phyloP scores from a whole-genome alignment of 1,139 yeast genomes.

The Geotrichum klebahnii region DNA sequence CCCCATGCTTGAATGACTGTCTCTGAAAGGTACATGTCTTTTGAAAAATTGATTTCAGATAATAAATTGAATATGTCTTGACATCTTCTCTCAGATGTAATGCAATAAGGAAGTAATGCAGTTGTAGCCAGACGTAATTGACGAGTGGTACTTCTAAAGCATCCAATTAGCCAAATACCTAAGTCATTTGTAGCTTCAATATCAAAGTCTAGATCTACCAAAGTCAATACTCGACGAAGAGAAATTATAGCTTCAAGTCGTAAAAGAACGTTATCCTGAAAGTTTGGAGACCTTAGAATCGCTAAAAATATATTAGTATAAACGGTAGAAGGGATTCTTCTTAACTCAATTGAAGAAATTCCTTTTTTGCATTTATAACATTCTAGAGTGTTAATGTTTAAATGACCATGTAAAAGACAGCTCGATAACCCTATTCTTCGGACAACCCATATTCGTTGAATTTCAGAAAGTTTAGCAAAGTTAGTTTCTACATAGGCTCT shows the following conservation, averaged over 20 bases:
- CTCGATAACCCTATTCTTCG: constrained; percentile 12
- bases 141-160: constrained; percentile 31
- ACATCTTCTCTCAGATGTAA: constrained; percentile 21
- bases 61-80: constrained; percentile 7
- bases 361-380: constrained; percentile 11
- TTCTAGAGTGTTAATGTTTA: background rate
- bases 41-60: constrained; percentile 38
- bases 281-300: constrained; percentile 14
- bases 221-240: constrained; percentile 24
- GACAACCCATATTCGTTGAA: constrained; percentile 15
- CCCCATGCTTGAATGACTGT: constrained; percentile 59
- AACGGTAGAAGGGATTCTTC: background rate
- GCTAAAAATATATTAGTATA: constrained; percentile 5
- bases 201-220: constrained; percentile 25
- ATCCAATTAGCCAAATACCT: constrained; percentile 33
- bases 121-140: constrained; percentile 31
- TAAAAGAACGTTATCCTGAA: constrained; percentile 23
- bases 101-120: constrained; percentile 25
- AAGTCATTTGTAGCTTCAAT: constrained; percentile 25
- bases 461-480: constrained; percentile 3
- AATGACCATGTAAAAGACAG: constrained; percentile 14
- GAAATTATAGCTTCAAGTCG: constrained; percentile 26
- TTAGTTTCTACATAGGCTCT: constrained; percentile 1
- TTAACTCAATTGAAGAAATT: background rate
- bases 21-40: constrained; percentile 50